Evolutionary conservation across 768 basidiomycete genomes (phyloP), one percentile per base, ranked within the genome.

Genomic region (Lepiota brunneoincarnata): DNA sequence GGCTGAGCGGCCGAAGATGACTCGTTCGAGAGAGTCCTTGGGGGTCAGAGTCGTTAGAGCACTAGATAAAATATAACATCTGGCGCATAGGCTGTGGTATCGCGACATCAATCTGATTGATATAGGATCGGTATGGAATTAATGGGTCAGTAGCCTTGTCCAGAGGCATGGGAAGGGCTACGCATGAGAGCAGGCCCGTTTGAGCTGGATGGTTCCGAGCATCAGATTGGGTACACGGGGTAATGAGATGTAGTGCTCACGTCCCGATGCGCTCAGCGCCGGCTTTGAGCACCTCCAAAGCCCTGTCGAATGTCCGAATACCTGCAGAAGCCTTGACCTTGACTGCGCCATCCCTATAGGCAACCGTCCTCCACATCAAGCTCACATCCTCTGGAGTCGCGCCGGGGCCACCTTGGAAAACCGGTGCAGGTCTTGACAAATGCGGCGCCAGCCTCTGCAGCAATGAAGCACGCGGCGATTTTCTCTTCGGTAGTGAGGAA

Each of bases 341-440:
- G 7, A 79, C 74, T 4, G 54, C 56, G 0, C 67, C 68, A 11
- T 59, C 63, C 53, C 69, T 72, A 49, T 71, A 71, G 6, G 61
- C 63, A 14, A 79, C 77, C 0, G 72, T 63, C 48, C 62, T 69
- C 49, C 68, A 72, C 75, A 80, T 76, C 41, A 79, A 59, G 6
- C 58, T 58, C 0, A 80, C 77, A 59, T 82, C 79, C 24, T 71
- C 70, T 38, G 64, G 65, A 1, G 72, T 73, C 1, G 80, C 79
- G 0, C 71, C 77, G 0, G 55, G 54, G 24, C 79, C 78, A 4
- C 76, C 72, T 4, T 66, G 70, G 53, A 81, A n/a, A 82, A 2
- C 79, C 79, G 0, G 79, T 82, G 45, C 72, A 78, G 0, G 79
- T 82, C 63, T 81, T 80, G n/a, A 82, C 78, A 50, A 77, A 81